These are phyloP conservation scores for Ophiostoma populinum DNA, from an alignment of 2,329 filamentous ascomycete species.

Conservation along the genomic window DNA sequence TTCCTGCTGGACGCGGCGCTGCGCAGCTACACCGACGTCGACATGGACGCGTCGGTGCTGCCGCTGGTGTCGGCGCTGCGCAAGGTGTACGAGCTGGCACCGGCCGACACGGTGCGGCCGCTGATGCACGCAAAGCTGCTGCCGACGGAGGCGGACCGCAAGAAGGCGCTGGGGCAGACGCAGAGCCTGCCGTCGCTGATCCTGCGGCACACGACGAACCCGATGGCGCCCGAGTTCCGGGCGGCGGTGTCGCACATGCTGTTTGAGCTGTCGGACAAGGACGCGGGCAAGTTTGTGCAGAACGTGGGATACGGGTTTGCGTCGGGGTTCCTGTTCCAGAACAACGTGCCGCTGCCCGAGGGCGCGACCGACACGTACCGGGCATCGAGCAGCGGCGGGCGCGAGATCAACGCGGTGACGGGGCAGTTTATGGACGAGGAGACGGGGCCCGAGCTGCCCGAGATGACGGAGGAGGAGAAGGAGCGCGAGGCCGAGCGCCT, in stretches of 20 bases:
- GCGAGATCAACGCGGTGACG: constrained; percentile 63
- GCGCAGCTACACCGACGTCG: constrained; percentile 41
- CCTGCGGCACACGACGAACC: constrained; percentile 59
- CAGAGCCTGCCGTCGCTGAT: constrained; percentile 59
- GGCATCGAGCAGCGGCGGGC: neutral
- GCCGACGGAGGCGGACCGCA: constrained; percentile 60
- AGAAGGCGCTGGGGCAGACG: constrained; percentile 58
- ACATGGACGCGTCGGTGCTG: constrained; percentile 55
- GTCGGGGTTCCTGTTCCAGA: constrained; percentile 72
- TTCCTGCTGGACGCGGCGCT: constrained; percentile 52
- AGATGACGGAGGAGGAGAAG: constrained; percentile 86
- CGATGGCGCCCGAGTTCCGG: constrained; percentile 53
- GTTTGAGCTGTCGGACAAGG: constrained; percentile 71
- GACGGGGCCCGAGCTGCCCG: constrained; percentile 36
- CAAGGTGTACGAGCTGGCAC: constrained; percentile 52
- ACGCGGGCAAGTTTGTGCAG: constrained; percentile 63
- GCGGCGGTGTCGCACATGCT: constrained; percentile 62
- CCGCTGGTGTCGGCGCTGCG: constrained; percentile 61
- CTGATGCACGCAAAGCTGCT: constrained; percentile 52
- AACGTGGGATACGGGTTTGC: constrained; percentile 94
- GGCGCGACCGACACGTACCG: constrained; percentile 18
- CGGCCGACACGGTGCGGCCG: constrained; percentile 36
- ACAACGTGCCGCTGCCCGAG: constrained; percentile 62
- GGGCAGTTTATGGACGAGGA: constrained; percentile 64
- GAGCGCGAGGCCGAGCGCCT: constrained; percentile 77